Percentiles rank a stretch among this genome's conserved stretches.
Conservation (phyloP, 371 early-diverging fungal genomes). For the Mortierella polycephala region DNA sequence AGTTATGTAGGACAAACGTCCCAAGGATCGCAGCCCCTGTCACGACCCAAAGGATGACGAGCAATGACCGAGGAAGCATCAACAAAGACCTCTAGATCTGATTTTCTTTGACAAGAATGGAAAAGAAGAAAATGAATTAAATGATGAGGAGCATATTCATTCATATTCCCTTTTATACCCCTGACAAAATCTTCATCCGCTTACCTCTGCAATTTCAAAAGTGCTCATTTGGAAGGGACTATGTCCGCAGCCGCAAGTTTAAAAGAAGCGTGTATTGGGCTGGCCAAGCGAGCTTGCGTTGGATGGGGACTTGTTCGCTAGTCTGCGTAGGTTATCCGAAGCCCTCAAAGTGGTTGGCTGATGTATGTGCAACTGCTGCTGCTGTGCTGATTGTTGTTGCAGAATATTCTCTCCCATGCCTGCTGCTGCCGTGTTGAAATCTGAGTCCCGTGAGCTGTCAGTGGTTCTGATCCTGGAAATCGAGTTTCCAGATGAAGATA, state of each 20-base stretch:
- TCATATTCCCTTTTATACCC: too few species aligned
- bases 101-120: background rate
- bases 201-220: too few species aligned
- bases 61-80: slow-evolving; percentile 8
- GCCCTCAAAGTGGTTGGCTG: slow-evolving; percentile 11
- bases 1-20: slow-evolving; percentile 24
- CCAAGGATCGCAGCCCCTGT: slow-evolving; percentile 18
- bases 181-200: too few species aligned
- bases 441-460: too few species aligned
- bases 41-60: slow-evolving; percentile 9
- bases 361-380: background rate
- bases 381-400: background rate
- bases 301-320: slow-evolving; percentile 17
- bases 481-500: background rate
- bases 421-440: too few species aligned
- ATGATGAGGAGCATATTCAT: too few species aligned
- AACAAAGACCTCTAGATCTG: too few species aligned
- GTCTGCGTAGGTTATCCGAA: slow-evolving; percentile 26
- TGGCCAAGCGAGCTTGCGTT: background rate
- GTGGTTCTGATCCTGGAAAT: background rate
- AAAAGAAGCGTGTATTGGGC: background rate
- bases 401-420: background rate
- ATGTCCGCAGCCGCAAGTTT: background rate
- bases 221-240: too few species aligned
- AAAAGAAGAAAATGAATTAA: background rate